Evolutionary conservation across 148 eudicot species (phyloP).

Genomic region (Polygonum maritimum): DNA sequence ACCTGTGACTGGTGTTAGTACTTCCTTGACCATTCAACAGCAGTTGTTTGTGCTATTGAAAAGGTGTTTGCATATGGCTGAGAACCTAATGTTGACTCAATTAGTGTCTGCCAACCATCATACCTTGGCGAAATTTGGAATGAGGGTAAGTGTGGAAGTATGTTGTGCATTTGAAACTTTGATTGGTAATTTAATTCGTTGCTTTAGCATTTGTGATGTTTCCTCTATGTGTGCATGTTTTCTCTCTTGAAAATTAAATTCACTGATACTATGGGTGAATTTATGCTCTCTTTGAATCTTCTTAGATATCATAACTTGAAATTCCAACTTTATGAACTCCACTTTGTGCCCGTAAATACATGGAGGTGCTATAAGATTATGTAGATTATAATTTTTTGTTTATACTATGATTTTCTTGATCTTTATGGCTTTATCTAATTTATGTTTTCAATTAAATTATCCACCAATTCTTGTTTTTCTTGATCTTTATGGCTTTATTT

Average conservation of each 20-base stretch:
- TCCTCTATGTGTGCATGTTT: neutral
- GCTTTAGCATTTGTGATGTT: neutral
- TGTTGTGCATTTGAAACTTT: neutral
- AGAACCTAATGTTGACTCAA: conserved; percentile 56
- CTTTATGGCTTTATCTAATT: neutral
- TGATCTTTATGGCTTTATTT: neutral
- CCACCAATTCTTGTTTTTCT: neutral
- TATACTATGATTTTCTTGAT: neutral
- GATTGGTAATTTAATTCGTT: neutral
- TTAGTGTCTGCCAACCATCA: conserved; percentile 78
- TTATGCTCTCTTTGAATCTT: neutral
- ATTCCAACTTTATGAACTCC: neutral
- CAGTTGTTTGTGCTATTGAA: conserved; percentile 73
- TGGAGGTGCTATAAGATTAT: neutral
- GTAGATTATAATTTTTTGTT: neutral
- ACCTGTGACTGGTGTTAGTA: conserved; percentile 50
- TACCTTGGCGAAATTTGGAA: conserved; percentile 77
- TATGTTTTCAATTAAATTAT: neutral
- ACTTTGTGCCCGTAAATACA: neutral
- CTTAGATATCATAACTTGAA: neutral
- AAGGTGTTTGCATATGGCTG: conserved; percentile 84
- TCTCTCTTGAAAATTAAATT: neutral
- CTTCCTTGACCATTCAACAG: conserved; percentile 70
- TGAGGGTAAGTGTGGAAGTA: conserved; percentile 40
- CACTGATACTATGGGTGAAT: neutral